Conservation (phyloP, 148 eudicot genomes). For the Bassia scoparia region DNA sequence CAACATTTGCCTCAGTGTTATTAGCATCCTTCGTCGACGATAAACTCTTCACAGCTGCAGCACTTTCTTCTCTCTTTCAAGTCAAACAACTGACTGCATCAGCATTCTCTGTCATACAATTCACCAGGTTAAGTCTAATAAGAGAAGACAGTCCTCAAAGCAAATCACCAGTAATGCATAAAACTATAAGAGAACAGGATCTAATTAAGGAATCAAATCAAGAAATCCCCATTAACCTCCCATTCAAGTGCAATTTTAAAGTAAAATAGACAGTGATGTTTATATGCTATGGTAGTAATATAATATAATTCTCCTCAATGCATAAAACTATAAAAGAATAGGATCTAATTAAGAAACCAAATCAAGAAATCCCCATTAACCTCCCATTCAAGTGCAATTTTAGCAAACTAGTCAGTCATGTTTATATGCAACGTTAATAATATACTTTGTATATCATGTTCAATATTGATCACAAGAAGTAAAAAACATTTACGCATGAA, state of each 20-base stretch:
- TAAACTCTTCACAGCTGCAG: conserved; percentile 12
- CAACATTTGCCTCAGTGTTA: conserved; percentile 14
- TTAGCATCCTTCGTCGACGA: conserved; percentile 5
- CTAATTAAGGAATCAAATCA: no score
- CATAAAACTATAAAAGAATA: background rate
- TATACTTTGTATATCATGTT: background rate
- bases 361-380: background rate
- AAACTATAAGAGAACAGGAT: no score
- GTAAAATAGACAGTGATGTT: no score
- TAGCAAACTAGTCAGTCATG: background rate
- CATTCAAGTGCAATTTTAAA: no score
- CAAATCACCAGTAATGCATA: no score
- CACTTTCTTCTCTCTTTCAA: conserved; percentile 7
- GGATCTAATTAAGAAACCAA: background rate
- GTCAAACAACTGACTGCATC: background rate
- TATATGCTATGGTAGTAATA: no score
- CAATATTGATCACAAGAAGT: background rate
- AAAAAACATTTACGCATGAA: background rate
- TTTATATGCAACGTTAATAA: background rate
- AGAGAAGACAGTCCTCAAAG: background rate
- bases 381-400: background rate
- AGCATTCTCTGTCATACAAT: conserved; percentile 9
- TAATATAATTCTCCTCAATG: no score
- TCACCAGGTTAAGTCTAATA: no score
- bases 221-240: no score